Conservation (phyloP, 208 protist species). For the Histomonas meleagridis region DNA sequence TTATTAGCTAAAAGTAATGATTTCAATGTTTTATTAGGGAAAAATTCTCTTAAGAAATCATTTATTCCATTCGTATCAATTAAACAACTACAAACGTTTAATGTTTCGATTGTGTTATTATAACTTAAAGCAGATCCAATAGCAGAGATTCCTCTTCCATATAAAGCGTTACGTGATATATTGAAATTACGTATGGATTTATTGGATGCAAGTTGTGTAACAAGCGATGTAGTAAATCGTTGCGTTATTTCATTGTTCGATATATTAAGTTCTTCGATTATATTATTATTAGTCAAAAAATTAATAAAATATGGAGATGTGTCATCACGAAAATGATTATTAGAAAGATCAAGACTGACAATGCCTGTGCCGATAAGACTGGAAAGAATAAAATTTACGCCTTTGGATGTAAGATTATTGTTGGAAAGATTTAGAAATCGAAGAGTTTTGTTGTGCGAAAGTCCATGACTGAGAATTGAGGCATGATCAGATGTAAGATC, state of each 20-base stretch:
- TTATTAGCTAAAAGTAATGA: background rate
- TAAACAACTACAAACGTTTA: background rate
- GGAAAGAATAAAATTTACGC: too few species aligned
- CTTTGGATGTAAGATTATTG: slow-evolving; percentile 4
- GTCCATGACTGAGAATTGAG: background rate
- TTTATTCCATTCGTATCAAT: background rate
- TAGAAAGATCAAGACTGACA: too few species aligned
- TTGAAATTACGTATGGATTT: too few species aligned
- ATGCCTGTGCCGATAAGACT: too few species aligned
- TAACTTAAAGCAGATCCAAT: background rate
- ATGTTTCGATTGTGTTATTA: background rate
- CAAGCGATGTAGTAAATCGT: background rate
- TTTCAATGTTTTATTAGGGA: background rate
- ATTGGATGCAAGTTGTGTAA: too few species aligned
- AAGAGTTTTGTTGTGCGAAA: background rate
- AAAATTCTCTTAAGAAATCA: background rate
- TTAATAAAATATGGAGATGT: background rate
- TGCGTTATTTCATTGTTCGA: background rate
- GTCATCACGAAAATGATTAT: slow-evolving; percentile 28
- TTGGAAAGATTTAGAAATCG: background rate
- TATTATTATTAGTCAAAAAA: background rate
- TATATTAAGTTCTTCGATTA: background rate
- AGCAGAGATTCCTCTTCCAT: background rate
- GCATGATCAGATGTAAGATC: background rate
- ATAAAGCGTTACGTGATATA: background rate